A percentile compares a stretch with the other conserved stretches of the same genome.
These are phyloP conservation scores for Podospora pseudoanserina DNA, from an alignment of 495 filamentous ascomycete species.

Conservation along the genomic window DNA sequence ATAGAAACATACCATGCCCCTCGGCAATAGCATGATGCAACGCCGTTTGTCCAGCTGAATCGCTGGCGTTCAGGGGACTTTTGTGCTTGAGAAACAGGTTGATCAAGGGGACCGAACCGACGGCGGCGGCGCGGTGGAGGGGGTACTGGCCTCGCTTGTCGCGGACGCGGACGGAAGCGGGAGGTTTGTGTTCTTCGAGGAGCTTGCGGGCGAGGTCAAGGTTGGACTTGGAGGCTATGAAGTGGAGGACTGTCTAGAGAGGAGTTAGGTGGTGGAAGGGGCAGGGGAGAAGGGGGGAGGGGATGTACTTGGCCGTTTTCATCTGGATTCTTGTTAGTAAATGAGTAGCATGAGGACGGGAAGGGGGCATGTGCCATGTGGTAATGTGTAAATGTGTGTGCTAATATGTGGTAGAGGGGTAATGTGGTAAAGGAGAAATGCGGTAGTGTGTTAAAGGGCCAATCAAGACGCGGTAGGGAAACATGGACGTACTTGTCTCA, in stretches of 20 bases:
- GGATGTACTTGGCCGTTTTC: slow-evolving; percentile 55
- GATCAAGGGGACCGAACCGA: slow-evolving; percentile 82
- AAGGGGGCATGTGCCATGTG: too few species aligned
- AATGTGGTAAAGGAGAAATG: neutral
- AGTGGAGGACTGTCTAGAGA: slow-evolving; percentile 78
- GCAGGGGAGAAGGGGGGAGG: neutral
- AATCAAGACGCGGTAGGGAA: too few species aligned
- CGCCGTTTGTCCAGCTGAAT: slow-evolving; percentile 76
- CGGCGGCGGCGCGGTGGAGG: slow-evolving; percentile 85
- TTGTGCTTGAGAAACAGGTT: slow-evolving; percentile 72
- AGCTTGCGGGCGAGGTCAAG: slow-evolving; percentile 76
- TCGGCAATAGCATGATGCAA: slow-evolving; percentile 93
- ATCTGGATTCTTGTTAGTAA: slow-evolving; percentile 30
- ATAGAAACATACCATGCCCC: slow-evolving; percentile 61
- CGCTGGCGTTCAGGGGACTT: slow-evolving; percentile 84
- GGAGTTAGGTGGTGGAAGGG: neutral
- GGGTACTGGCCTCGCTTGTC: slow-evolving; percentile 84
- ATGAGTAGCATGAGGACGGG: slow-evolving; percentile 6
- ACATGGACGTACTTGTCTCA: slow-evolving; percentile 58
- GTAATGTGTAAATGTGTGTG: too few species aligned
- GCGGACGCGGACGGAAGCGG: slow-evolving; percentile 75
- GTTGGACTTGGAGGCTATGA: slow-evolving; percentile 84
- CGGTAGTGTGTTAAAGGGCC: neutral
- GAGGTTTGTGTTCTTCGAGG: slow-evolving; percentile 57
- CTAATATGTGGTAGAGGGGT: too few species aligned